These are phyloP conservation scores for Mrakia frigida DNA, from an alignment of 768 basidiomycete genomes.

Conservation along the genomic window DNA sequence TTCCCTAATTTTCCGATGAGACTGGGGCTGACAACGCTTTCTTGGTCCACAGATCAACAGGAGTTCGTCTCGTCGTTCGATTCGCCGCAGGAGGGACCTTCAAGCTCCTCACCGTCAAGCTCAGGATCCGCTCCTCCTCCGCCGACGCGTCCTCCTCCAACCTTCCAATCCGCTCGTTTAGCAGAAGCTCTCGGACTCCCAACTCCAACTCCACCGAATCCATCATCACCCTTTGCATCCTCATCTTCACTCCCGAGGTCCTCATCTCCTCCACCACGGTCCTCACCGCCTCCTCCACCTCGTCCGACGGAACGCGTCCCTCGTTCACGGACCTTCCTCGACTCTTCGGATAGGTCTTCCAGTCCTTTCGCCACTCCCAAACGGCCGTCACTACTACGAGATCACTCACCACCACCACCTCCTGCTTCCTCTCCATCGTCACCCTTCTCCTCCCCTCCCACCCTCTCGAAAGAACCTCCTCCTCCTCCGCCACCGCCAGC, in stretches of 20 bases:
- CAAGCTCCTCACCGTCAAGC: background rate
- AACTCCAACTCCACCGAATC: background rate
- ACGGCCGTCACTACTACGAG: too few relatives aligned
- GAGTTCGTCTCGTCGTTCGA: background rate
- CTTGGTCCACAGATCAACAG: background rate
- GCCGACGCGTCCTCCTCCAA: background rate
- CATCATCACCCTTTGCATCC: background rate
- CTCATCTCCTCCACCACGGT: background rate
- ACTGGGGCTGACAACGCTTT: background rate
- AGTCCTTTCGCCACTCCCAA: background rate
- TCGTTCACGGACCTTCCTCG: too few relatives aligned
- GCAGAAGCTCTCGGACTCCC: constrained; percentile 2
- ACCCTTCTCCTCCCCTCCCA: background rate
- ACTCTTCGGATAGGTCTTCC: too few relatives aligned
- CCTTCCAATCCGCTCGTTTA: background rate
- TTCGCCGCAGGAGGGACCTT: background rate
- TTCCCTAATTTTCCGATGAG: background rate
- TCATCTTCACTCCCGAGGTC: background rate
- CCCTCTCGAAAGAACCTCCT: background rate
- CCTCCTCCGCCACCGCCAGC: background rate
- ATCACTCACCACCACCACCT: background rate
- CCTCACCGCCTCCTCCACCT: background rate
- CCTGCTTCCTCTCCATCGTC: background rate
- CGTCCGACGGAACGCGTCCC: too few relatives aligned
- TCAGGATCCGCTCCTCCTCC: background rate